A percentile compares a stretch with the other conserved stretches of the same genome.
These are phyloP conservation scores for Perkinsus olseni DNA, from an alignment of 169 alveolate genomes.

Conservation along the genomic window DNA sequence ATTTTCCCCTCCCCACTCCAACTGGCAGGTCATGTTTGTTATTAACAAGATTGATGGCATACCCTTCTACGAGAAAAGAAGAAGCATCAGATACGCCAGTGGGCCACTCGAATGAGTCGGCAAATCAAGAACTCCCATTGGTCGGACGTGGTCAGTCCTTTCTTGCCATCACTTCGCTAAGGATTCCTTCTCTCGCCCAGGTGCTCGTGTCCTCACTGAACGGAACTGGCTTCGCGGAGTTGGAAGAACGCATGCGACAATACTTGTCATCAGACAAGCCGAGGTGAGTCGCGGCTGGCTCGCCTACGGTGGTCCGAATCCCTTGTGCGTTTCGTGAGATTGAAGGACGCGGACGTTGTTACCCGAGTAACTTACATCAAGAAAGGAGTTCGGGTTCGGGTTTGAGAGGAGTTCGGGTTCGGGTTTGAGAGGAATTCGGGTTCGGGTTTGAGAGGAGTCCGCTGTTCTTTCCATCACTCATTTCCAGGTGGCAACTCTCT, in stretches of 20 bases:
- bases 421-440: conserved; percentile 38
- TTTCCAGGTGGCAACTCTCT: no score
- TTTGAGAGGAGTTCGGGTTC: neutral
- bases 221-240: conserved; percentile 37
- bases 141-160: conserved; percentile 42
- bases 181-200: neutral
- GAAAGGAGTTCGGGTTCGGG: neutral
- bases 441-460: no score
- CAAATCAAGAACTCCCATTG: conserved; percentile 63
- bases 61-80: conserved; percentile 36
- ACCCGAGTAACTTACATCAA: neutral
- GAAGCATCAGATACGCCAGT: conserved; percentile 41
- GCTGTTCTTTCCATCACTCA: no score
- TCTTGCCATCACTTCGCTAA: neutral
- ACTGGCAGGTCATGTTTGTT: conserved; percentile 51
- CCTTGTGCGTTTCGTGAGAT: neutral
- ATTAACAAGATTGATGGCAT: conserved; percentile 64
- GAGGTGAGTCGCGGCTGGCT: neutral
- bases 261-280: conserved; percentile 14
- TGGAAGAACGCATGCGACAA: conserved; percentile 50
- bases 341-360: neutral
- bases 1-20: neutral
- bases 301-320: neutral
- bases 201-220: conserved; percentile 48
- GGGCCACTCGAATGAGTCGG: conserved; percentile 67